Base-by-base conservation (phyloP, 1,284 basidiomycete genomes). In the Cryptococcus amylolentus region DNA sequence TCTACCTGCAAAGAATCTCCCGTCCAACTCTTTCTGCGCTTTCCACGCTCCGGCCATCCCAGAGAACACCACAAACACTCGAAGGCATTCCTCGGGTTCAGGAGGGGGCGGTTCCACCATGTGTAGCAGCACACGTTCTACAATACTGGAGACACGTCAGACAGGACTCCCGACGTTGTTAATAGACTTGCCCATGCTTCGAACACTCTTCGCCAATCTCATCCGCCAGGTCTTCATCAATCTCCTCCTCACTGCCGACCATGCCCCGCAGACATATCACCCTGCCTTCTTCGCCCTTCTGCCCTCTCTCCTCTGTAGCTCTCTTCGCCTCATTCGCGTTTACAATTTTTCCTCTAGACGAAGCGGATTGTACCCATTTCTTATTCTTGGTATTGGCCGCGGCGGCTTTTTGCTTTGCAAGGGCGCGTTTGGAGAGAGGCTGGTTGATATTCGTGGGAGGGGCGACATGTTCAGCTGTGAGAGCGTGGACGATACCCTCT, bases 31-130 rank as follows among this genome's bases (percentile, higher is more conserved):
- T 48, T 88, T 84, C 1, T 92, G 88, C 0, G 91, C 92, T 74
- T 91, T 91, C 90, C 91, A 97, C 2, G 93, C 94, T 8, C 91
- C 94, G 0, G 84, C 92, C 9, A 91, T 88, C 1, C 93, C 93
- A 0, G 84, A 84, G 67, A 93, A 95, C 48, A 88, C 79, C 7
- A 93, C 86, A 72, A 92, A 94, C 47, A 94, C 86, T 44, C 89
- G 84, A 8, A 93, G 85, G 0, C 85, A 84, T 31, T 90, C 86
- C 10, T 84, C 84, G 2, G 82, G 78, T 49, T 84, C 80, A 3
- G 73, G 63, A 0, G 86, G 83, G 2, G 82, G 78, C 2, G 88
- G 87, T 47, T 86, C 80, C 42, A 89, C 84, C 37, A 85, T 79
- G 66, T 96, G 90, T 2, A 95, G 82, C 44, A 94, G 80, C 9